phyloP scores from a whole-genome alignment of 371 early-diverging fungal species.

The Rhizopus delemar region DNA sequence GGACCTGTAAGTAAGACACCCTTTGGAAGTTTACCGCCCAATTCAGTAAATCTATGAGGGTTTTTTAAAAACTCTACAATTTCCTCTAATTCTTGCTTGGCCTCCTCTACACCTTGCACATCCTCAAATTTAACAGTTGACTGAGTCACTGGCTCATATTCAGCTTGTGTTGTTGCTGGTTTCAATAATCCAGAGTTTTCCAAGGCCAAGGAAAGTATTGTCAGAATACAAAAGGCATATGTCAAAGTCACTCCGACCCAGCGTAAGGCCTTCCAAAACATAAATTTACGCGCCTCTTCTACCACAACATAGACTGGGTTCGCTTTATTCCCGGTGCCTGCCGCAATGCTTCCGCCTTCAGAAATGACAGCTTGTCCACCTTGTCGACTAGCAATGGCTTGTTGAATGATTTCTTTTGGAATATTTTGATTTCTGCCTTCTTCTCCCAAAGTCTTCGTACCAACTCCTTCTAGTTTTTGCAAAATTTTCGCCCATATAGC shows the following conservation, averaged over 20 bases:
- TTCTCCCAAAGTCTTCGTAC: conserved; percentile 19
- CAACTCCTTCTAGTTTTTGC: conserved; percentile 57
- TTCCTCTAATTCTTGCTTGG: conserved; percentile 94
- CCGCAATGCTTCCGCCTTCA: conserved; percentile 20
- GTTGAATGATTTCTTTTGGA: conserved; percentile 39
- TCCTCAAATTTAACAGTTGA: conserved; percentile 83
- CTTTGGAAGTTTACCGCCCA: conserved; percentile 95
- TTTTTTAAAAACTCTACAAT: conserved; percentile 93
- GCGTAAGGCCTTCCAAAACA: conserved; percentile 71
- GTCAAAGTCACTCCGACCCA: conserved; percentile 76
- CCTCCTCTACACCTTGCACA: conserved; percentile 97
- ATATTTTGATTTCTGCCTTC: not conserved
- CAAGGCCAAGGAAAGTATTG: conserved; percentile 69
- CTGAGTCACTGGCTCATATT: conserved; percentile 71
- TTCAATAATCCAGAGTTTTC: conserved; percentile 78
- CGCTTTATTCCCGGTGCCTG: conserved; percentile 41
- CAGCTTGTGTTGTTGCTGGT: conserved; percentile 62
- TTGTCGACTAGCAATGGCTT: conserved; percentile 29
- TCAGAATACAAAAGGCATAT: conserved; percentile 78
- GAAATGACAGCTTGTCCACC: conserved; percentile 20
- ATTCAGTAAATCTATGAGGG: conserved; percentile 85
- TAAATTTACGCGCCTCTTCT: conserved; percentile 64
- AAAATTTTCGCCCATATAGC: conserved; percentile 64
- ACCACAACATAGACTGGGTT: conserved; percentile 62
- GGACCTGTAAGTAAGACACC: conserved; percentile 97